Conservation (phyloP, 768 basidiomycete species). For the Multifurca ochricompacta region DNA sequence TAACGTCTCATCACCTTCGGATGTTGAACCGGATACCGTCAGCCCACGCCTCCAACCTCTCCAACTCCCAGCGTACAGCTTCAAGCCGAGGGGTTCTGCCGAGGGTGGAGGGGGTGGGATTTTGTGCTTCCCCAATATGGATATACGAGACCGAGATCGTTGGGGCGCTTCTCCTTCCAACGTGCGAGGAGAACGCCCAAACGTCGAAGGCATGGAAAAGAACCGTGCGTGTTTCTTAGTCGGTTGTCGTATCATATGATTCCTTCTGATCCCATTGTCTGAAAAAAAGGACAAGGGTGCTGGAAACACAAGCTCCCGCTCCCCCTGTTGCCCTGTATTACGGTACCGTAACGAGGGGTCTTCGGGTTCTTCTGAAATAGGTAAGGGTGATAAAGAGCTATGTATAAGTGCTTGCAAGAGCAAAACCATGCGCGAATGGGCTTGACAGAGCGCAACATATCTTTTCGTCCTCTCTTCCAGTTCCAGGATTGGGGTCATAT, state of each 20-base stretch:
- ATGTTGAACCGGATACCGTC: background rate
- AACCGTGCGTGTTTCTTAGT: background rate
- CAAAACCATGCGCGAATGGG: constrained; percentile 70
- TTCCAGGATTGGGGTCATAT: constrained; percentile 29
- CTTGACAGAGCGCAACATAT: constrained; percentile 43
- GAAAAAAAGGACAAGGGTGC: constrained; percentile 53
- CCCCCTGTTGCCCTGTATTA: constrained; percentile 23
- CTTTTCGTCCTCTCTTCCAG: constrained; percentile 31
- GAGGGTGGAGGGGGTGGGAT: constrained; percentile 39
- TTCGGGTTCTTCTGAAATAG: constrained; percentile 28
- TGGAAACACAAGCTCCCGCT: constrained; percentile 64
- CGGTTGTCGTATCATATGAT: background rate
- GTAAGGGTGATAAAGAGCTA: constrained; percentile 40
- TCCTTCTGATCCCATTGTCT: background rate
- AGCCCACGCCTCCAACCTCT: constrained; percentile 27
- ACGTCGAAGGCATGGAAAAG: background rate
- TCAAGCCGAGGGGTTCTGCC: constrained; percentile 38
- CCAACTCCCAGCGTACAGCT: constrained; percentile 44
- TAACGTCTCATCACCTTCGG: background rate
- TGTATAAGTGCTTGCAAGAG: constrained; percentile 67
- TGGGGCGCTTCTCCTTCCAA: constrained; percentile 10
- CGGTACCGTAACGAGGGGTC: constrained; percentile 26
- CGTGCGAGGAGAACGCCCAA: background rate
- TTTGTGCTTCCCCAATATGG: constrained; percentile 34
- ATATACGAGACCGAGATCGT: constrained; percentile 21